A percentile compares a stretch with the other conserved stretches of the same genome.
phyloP scores from a whole-genome alignment of 2,329 filamentous ascomycete genomes.

The Thermothelomyces thermophilus region DNA sequence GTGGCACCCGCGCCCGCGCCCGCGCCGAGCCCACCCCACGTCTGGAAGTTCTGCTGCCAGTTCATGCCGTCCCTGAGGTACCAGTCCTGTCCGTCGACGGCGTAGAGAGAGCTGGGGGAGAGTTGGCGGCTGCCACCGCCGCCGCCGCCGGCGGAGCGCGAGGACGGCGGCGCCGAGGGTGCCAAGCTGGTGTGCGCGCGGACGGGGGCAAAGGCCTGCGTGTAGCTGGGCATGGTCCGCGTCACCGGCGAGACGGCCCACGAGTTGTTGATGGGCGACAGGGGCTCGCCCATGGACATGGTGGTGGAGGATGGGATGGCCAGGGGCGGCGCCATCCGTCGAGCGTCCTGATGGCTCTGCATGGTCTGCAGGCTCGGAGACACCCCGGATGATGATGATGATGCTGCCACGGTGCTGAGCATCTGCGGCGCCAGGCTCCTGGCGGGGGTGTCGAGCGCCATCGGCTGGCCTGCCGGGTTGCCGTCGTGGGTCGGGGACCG shows the following conservation, averaged over 20 bases:
- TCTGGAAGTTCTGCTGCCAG: constrained; percentile 53
- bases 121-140: constrained; percentile 25
- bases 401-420: constrained; percentile 24
- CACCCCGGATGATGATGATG: constrained; percentile 21
- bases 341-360: constrained; percentile 7
- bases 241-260: constrained; percentile 20
- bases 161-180: constrained; percentile 9
- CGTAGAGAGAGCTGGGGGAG: constrained; percentile 30
- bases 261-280: constrained; percentile 17
- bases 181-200: constrained; percentile 9
- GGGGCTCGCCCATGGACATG: constrained; percentile 23
- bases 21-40: constrained; percentile 39
- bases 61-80: constrained; percentile 51
- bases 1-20: constrained; percentile 1
- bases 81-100: constrained; percentile 50
- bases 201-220: constrained; percentile 16
- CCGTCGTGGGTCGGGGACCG: constrained; percentile 32
- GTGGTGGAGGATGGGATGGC: constrained; percentile 17
- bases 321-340: constrained; percentile 14
- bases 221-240: constrained; percentile 18
- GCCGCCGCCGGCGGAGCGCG: neutral
- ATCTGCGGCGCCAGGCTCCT: constrained; percentile 28
- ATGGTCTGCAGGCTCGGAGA: constrained; percentile 23
- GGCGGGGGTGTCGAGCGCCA: constrained; percentile 24
- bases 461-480: constrained; percentile 26